Evolutionary conservation across 495 filamentous ascomycete genomes (phyloP).

Genomic region (Lasiosphaeriaceae sp.): DNA sequence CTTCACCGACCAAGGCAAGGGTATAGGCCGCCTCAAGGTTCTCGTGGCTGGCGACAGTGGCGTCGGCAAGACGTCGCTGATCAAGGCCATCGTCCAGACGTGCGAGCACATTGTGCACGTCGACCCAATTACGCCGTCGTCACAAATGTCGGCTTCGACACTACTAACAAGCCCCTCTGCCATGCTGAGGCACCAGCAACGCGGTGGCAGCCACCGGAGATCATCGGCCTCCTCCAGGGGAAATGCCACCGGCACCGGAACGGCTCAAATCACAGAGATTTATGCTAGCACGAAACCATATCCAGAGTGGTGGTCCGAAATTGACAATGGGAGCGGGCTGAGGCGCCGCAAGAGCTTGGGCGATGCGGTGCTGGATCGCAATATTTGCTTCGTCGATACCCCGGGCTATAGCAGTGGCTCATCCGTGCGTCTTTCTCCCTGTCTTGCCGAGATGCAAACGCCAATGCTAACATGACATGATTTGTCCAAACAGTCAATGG

Average conservation of each 20-base stretch:
- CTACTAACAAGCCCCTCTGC: conserved; percentile 1
- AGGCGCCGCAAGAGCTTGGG: conserved; percentile 73
- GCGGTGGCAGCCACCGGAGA: conserved; percentile 6
- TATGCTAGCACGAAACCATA: conserved; percentile 92
- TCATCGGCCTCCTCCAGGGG: conserved; percentile 3
- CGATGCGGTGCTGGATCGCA: conserved; percentile 83
- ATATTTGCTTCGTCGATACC: conserved; percentile 94
- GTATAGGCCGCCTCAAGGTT: conserved; percentile 81
- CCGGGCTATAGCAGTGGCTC: conserved; percentile 63
- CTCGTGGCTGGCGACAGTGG: conserved; percentile 81
- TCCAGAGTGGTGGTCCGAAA: conserved; percentile 91
- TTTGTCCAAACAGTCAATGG: conserved; percentile 42
- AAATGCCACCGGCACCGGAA: conserved; percentile 25
- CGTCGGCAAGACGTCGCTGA: conserved; percentile 82
- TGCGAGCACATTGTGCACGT: conserved; percentile 97
- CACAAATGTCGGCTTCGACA: too few species aligned
- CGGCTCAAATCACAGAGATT: conserved; percentile 66
- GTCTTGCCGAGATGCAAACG: too few species aligned
- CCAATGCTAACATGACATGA: too few species aligned
- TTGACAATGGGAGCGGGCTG: conserved; percentile 68
- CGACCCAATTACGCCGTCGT: conserved; percentile 60
- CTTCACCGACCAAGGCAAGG: conserved; percentile 83
- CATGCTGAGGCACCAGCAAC: conserved; percentile 15
- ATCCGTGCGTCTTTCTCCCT: conserved; percentile 44
- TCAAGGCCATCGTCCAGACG: conserved; percentile 89